phyloP scores from a whole-genome alignment of 345 rosid genomes.

The Eucalyptus cladocalyx region DNA sequence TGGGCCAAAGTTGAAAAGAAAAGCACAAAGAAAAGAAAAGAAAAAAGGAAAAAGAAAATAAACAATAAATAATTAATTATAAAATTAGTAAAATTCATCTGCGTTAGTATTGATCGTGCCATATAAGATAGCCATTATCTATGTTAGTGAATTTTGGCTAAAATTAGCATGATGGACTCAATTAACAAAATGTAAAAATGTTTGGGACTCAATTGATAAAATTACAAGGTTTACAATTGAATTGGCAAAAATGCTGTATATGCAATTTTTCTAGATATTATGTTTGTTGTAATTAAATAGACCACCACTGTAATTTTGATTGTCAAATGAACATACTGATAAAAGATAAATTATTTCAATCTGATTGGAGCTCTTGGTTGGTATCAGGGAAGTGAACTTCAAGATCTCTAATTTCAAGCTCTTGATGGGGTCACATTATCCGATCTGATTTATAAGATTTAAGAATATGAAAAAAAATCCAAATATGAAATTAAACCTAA shows the following conservation, averaged over 20 bases:
- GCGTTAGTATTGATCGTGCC: accelerated
- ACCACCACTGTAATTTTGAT: not conserved
- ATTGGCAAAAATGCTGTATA: too few relatives aligned
- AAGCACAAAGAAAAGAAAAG: too few relatives aligned
- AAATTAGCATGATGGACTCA: accelerated
- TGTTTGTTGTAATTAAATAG: not conserved
- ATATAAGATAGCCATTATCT: accelerated
- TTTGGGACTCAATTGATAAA: accelerated
- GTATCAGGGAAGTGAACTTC: not conserved
- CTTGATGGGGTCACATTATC: not conserved
- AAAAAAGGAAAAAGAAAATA: too few relatives aligned
- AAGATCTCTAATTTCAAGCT: not conserved
- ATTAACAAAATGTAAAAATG: too few relatives aligned
- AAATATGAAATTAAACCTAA: not conserved
- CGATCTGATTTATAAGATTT: not conserved
- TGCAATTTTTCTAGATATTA: too few relatives aligned
- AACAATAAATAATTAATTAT: too few relatives aligned
- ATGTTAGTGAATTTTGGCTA: too few relatives aligned
- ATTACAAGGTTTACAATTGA: not conserved
- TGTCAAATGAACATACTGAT: not conserved
- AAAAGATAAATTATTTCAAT: not conserved
- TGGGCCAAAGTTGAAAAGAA: not conserved
- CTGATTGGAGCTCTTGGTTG: not conserved
- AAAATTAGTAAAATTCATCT: too few relatives aligned
- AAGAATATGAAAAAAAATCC: not conserved